phyloP scores from a whole-genome alignment of 129 eudicot genomes.

The Helichrysum umbraculigerum region DNA sequence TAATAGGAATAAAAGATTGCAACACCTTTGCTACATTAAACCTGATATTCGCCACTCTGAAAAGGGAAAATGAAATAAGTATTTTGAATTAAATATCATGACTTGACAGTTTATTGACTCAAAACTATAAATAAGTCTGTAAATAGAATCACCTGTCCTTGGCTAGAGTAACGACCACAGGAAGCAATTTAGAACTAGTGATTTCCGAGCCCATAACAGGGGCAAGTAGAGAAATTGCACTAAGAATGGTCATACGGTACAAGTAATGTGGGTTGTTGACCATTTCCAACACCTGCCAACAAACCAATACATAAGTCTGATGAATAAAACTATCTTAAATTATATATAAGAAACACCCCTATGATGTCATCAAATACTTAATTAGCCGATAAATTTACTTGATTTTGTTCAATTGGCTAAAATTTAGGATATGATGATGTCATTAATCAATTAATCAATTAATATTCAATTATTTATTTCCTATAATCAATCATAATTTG shows the following conservation, averaged over 20 bases:
- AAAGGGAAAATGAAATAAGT: slow-evolving; percentile 5
- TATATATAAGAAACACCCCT: too few relatives aligned
- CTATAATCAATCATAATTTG: too few relatives aligned
- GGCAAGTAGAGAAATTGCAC: slow-evolving; percentile 87
- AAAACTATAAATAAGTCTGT: background rate
- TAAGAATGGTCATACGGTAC: slow-evolving; percentile 91
- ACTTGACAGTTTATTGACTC: background rate
- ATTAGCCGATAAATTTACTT: too few relatives aligned
- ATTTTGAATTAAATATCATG: background rate
- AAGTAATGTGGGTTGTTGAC: slow-evolving; percentile 83
- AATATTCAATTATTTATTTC: too few relatives aligned
- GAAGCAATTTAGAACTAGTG: slow-evolving; percentile 84
- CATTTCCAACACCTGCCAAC: slow-evolving; percentile 88
- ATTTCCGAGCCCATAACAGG: slow-evolving; percentile 97
- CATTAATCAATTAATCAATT: background rate
- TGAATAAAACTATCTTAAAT: too few relatives aligned
- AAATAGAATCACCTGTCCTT: slow-evolving; percentile 73
- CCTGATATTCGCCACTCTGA: slow-evolving; percentile 94
- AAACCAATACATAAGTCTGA: background rate
- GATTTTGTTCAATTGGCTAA: too few relatives aligned
- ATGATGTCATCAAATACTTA: too few relatives aligned
- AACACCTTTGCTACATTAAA: slow-evolving; percentile 97
- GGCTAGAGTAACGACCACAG: slow-evolving; percentile 69
- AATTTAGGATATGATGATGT: too few relatives aligned
- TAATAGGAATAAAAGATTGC: slow-evolving; percentile 81